A percentile compares a stretch with the other conserved stretches of the same genome.
These are phyloP conservation scores for Athelia sp. DNA, from an alignment of 1,284 basidiomycete genomes.

Conservation along the genomic window DNA sequence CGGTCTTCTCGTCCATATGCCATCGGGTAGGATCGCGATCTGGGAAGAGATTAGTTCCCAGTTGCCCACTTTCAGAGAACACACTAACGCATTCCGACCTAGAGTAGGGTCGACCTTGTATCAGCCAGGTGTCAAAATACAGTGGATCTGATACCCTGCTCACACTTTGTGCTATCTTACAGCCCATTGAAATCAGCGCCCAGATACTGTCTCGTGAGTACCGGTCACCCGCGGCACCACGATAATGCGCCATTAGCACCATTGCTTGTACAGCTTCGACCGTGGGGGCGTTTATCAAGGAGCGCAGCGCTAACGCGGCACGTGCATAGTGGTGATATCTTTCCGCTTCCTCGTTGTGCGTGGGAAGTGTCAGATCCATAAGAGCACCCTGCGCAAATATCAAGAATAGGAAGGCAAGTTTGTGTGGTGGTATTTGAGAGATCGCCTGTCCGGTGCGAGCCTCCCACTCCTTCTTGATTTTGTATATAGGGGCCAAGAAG, in stretches of 20 bases:
- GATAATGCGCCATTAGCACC: slow-evolving; percentile 11
- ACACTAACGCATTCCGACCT: neutral
- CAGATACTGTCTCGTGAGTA: slow-evolving; percentile 30
- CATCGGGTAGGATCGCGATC: neutral
- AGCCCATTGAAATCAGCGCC: slow-evolving; percentile 24
- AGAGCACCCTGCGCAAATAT: slow-evolving; percentile 13
- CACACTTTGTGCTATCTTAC: slow-evolving; percentile 30
- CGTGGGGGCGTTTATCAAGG: slow-evolving; percentile 4
- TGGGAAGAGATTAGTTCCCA: neutral
- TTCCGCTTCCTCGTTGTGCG: slow-evolving; percentile 13
- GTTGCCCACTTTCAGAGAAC: neutral
- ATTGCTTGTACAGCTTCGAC: slow-evolving; percentile 11
- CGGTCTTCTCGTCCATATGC: neutral
- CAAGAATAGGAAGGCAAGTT: slow-evolving; percentile 18
- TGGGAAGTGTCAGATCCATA: slow-evolving; percentile 12
- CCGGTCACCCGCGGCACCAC: slow-evolving; percentile 10
- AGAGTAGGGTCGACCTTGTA: neutral
- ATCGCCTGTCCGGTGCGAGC: slow-evolving; percentile 19
- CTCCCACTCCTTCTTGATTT: slow-evolving; percentile 38
- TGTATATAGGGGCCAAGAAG: slow-evolving; percentile 55
- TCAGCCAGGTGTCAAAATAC: neutral
- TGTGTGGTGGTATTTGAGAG: slow-evolving; percentile 21
- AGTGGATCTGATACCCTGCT: too few species aligned
- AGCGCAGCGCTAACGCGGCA: slow-evolving; percentile 8
- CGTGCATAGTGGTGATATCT: slow-evolving; percentile 12